A percentile compares a stretch with the other conserved stretches of the same genome.
Evolutionary conservation across 768 basidiomycete species (phyloP).

Genomic region (Phallus indusiatus): DNA sequence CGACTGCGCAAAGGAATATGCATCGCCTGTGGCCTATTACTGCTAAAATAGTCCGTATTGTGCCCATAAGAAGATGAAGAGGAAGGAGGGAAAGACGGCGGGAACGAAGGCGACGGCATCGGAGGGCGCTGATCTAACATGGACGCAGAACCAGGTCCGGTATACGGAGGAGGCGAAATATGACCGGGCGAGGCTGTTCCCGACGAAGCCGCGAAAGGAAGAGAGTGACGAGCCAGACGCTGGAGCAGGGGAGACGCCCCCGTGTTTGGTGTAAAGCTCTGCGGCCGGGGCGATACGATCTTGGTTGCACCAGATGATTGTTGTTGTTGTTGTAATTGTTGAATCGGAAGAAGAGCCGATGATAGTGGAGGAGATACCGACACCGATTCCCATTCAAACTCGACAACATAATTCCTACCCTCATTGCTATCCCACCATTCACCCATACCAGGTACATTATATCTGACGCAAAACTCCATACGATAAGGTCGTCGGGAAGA

Average conservation of each 20-base stretch:
- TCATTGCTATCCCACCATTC: constrained; percentile 93
- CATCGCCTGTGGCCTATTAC: background rate
- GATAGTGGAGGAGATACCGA: constrained; percentile 12
- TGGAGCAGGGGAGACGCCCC: constrained; percentile 20
- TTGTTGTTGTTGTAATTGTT: constrained; percentile 19
- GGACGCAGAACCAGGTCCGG: background rate
- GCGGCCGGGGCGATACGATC: constrained; percentile 27
- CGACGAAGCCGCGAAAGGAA: constrained; percentile 12
- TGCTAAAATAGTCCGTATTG: background rate
- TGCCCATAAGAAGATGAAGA: too few relatives aligned
- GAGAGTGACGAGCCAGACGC: constrained; percentile 19
- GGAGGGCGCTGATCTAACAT: background rate
- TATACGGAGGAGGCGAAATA: constrained; percentile 3
- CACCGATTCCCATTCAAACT: constrained; percentile 37
- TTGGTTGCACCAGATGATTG: constrained; percentile 17
- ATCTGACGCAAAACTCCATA: constrained; percentile 70
- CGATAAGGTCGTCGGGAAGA: constrained; percentile 72
- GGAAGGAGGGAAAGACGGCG: constrained; percentile 16
- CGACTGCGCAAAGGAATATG: constrained; percentile 36
- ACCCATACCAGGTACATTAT: constrained; percentile 45
- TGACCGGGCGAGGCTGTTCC: constrained; percentile 9
- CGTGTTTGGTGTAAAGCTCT: constrained; percentile 28
- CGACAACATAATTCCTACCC: constrained; percentile 68
- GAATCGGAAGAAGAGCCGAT: constrained; percentile 19
- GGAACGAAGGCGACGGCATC: constrained; percentile 8